A percentile compares a stretch with the other conserved stretches of the same genome.
These are phyloP conservation scores for Tetrapyrgos nigripes DNA, from an alignment of 1,284 basidiomycete genomes.

Conservation along the genomic window DNA sequence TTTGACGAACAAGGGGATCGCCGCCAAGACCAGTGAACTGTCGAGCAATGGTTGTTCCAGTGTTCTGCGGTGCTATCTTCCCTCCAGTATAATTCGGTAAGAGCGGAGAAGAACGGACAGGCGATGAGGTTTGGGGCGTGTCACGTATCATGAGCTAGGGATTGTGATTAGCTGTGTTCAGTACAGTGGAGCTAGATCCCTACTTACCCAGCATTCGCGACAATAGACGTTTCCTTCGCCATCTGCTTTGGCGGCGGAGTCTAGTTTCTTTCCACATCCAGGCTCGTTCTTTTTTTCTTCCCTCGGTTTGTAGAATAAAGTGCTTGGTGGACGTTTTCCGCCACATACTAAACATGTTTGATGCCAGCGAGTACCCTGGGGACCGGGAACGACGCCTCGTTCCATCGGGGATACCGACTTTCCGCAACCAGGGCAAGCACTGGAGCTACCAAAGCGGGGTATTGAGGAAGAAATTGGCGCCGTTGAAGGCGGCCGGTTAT, in stretches of 20 bases:
- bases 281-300: conserved; percentile 62
- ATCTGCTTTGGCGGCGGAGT: conserved; percentile 81
- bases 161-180: conserved; percentile 53
- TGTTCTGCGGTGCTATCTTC: conserved; percentile 58
- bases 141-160: conserved; percentile 57
- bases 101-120: conserved; percentile 48
- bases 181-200: conserved; percentile 15
- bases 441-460: conserved; percentile 71
- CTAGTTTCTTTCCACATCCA: conserved; percentile 82
- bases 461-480: conserved; percentile 46
- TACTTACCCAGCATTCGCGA: conserved; percentile 76
- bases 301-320: conserved; percentile 45
- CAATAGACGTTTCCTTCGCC: conserved; percentile 79
- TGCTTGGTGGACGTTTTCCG: conserved; percentile 58
- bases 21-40: conserved; percentile 72
- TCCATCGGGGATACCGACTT: conserved; percentile 82
- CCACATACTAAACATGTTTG: conserved; percentile 78
- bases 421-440: conserved; percentile 73
- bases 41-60: conserved; percentile 72
- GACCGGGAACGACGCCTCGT: conserved; percentile 80
- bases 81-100: conserved; percentile 54
- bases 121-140: conserved; percentile 55
- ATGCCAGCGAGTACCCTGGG: conserved; percentile 82
- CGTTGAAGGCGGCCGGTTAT: conserved; percentile 50
- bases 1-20: conserved; percentile 29